Evolutionary conservation across 164 flowering plant species (phyloP).

Genomic region (Santalum album): DNA sequence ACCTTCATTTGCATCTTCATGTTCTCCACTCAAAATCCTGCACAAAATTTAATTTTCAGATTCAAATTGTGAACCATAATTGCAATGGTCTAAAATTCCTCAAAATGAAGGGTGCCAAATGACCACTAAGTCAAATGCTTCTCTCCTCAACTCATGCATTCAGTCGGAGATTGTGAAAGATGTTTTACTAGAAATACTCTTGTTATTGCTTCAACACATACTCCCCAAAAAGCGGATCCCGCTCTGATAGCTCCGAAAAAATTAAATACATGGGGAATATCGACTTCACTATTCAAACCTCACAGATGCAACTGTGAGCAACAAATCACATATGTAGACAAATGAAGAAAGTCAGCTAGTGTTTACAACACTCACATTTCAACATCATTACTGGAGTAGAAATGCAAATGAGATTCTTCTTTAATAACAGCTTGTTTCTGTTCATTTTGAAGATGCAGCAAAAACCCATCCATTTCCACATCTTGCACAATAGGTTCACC

Average conservation of each 20-base stretch:
- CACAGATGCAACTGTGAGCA: not conserved
- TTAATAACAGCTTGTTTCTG: constrained; percentile 47
- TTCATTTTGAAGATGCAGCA: constrained; percentile 63
- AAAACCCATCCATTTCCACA: constrained; percentile 81
- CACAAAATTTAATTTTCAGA: not conserved
- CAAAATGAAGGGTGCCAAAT: not conserved
- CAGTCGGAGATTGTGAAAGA: too few species aligned
- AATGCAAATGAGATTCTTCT: constrained; percentile 64
- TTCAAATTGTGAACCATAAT: not conserved
- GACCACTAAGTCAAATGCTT: not conserved
- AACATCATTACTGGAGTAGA: constrained; percentile 75
- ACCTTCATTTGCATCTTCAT: constrained; percentile 39
- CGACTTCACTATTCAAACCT: too few species aligned
- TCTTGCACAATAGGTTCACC: constrained; percentile 34
- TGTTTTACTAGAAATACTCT: too few species aligned
- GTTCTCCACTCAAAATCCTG: constrained; percentile 58
- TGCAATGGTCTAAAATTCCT: not conserved
- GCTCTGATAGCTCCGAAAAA: too few species aligned
- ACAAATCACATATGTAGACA: not conserved
- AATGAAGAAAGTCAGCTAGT: not conserved
- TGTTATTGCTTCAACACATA: too few species aligned
- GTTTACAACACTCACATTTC: constrained; percentile 56
- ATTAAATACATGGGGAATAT: too few species aligned
- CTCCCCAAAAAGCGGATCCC: too few species aligned
- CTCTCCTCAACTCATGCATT: too few species aligned